A percentile compares a stretch with the other conserved stretches of the same genome.
Evolutionary conservation across 2,329 filamentous ascomycete species (phyloP).

Genomic region (Trichoderma sp.): DNA sequence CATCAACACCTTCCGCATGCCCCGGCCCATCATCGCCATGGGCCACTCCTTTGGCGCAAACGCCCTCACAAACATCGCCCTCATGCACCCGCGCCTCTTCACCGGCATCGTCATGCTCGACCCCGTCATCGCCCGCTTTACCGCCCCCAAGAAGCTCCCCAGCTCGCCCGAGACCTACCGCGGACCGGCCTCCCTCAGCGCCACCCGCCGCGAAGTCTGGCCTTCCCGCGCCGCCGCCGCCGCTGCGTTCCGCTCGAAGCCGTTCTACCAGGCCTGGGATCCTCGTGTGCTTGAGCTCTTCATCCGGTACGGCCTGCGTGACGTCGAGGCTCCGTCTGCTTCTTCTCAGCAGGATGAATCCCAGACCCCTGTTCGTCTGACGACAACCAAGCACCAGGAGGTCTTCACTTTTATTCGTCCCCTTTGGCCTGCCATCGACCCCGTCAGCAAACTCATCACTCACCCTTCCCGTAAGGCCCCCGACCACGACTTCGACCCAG

Average conservation of each 20-base stretch:
- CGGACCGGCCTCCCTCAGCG: constrained; percentile 58
- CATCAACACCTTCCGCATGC: constrained; percentile 78
- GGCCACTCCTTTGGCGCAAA: constrained; percentile 87
- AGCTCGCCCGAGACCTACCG: constrained; percentile 27
- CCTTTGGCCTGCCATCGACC: constrained; percentile 46
- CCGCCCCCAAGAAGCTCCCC: constrained; percentile 28
- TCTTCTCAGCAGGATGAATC: constrained; percentile 24
- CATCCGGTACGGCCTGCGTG: constrained; percentile 69
- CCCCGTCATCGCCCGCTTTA: constrained; percentile 65
- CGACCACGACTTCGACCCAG: constrained; percentile 45
- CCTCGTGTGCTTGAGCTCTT: constrained; percentile 64
- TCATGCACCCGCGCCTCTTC: constrained; percentile 79
- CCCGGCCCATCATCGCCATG: constrained; percentile 76
- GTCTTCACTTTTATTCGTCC: constrained; percentile 73
- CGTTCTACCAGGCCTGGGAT: constrained; percentile 82
- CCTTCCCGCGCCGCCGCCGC: constrained; percentile 69
- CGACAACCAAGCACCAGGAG: constrained; percentile 78
- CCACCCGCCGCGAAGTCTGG: constrained; percentile 76
- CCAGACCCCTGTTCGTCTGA: constrained; percentile 60
- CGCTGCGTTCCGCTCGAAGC: constrained; percentile 59
- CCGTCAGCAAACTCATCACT: constrained; percentile 38
- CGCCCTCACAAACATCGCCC: constrained; percentile 66
- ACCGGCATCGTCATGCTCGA: constrained; percentile 76
- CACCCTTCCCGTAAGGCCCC: constrained; percentile 46
- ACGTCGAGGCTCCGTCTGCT: constrained; percentile 37